Evolutionary conservation across 2,329 filamentous ascomycete species (phyloP).

Genomic region (Didymella exigua): DNA sequence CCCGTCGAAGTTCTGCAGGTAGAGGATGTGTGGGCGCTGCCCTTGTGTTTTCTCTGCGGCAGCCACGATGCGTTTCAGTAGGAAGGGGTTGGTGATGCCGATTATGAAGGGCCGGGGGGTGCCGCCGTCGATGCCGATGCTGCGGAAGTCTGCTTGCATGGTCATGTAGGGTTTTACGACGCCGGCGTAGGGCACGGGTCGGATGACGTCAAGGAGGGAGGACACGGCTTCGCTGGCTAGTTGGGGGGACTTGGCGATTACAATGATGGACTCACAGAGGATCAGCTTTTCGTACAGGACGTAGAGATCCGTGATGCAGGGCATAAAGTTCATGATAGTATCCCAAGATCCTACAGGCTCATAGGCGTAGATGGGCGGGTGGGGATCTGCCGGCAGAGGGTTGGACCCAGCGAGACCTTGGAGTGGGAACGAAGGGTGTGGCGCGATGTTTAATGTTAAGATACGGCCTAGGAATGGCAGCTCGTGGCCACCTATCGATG

Average conservation of each 20-base stretch:
- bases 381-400: constrained; percentile 39
- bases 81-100: constrained; percentile 51
- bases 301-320: constrained; percentile 50
- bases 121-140: constrained; percentile 48
- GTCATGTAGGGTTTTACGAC: constrained; percentile 50
- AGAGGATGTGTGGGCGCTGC: constrained; percentile 46
- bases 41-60: constrained; percentile 44
- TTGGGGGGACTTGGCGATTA: constrained; percentile 51
- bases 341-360: constrained; percentile 50
- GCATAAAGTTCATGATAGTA: constrained; percentile 47
- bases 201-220: constrained; percentile 48
- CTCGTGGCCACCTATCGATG: constrained; percentile 45
- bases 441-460: constrained; percentile 48
- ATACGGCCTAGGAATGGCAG: constrained; percentile 49
- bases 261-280: constrained; percentile 49
- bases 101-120: constrained; percentile 48
- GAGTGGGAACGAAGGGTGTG: constrained; percentile 49
- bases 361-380: constrained; percentile 48
- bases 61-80: constrained; percentile 47
- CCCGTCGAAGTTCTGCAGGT: constrained; percentile 45
- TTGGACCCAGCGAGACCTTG: constrained; percentile 45
- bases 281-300: constrained; percentile 50
- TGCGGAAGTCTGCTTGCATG: constrained; percentile 52
- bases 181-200: constrained; percentile 50
- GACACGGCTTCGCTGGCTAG: constrained; percentile 50